A percentile compares a stretch with the other conserved stretches of the same genome.
phyloP scores from a whole-genome alignment of 2,329 filamentous ascomycete genomes.

The Mariannaea elegans region DNA sequence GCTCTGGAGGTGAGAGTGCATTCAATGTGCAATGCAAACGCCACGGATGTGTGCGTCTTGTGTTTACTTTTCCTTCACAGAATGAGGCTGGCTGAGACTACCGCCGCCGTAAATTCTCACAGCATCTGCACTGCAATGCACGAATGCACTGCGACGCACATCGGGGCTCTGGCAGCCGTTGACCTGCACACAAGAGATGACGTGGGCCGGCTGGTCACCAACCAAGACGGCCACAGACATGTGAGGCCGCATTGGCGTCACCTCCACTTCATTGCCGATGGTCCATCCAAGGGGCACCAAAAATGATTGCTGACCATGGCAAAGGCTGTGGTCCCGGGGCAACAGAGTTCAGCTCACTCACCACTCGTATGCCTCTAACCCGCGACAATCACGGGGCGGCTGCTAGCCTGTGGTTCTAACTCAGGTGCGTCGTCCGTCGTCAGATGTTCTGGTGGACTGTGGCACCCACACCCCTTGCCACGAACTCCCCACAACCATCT shows the following conservation, averaged over 20 bases:
- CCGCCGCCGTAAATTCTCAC: too few relatives aligned
- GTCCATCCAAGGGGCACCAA: too few relatives aligned
- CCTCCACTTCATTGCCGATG: too few relatives aligned
- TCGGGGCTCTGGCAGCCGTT: neutral
- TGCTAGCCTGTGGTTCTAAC: slow-evolving; percentile 9
- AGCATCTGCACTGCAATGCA: neutral
- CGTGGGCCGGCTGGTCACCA: slow-evolving; percentile 24
- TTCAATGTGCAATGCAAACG: neutral
- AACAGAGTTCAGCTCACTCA: too few relatives aligned
- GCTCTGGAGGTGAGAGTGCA: too few relatives aligned
- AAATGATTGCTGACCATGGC: too few relatives aligned
- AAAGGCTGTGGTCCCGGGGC: too few relatives aligned
- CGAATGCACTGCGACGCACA: neutral
- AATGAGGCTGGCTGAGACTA: neutral
- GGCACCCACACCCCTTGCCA: neutral
- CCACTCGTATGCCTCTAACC: neutral
- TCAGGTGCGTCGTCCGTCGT: slow-evolving; percentile 1
- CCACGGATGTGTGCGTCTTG: neutral
- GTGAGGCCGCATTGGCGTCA: too few relatives aligned
- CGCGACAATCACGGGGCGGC: slow-evolving; percentile 1
- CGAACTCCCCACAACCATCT: neutral
- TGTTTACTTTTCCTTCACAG: neutral
- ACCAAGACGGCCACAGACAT: slow-evolving; percentile 16
- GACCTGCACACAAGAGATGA: slow-evolving; percentile 10
- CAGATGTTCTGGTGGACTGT: neutral